These are phyloP conservation scores for Neurospora tetraspora DNA, from an alignment of 495 filamentous ascomycete genomes.

Conservation along the genomic window DNA sequence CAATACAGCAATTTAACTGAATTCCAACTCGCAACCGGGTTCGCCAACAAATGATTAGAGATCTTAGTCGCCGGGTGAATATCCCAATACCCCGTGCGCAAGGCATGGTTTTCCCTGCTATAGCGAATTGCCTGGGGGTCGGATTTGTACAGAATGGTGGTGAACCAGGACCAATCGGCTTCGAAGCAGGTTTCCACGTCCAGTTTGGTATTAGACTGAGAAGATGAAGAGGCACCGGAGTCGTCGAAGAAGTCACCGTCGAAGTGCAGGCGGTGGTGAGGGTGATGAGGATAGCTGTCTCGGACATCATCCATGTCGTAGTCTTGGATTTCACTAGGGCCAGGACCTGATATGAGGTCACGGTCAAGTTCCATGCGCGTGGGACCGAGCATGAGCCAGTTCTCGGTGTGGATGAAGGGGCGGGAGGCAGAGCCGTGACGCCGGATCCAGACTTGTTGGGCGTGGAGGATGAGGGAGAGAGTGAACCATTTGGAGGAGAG, in stretches of 20 bases:
- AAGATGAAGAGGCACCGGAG: not conserved
- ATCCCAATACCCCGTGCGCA: slow-evolving; percentile 8
- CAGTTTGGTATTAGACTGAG: not conserved
- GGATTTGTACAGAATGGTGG: not conserved
- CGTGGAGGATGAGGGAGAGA: slow-evolving; percentile 19
- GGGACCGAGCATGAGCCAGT: not conserved
- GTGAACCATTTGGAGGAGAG: slow-evolving; percentile 22
- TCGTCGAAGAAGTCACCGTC: not conserved
- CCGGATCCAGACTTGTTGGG: slow-evolving; percentile 20
- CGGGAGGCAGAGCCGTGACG: not conserved
- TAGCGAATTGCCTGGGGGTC: not conserved
- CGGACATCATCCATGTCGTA: not conserved
- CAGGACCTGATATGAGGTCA: not conserved
- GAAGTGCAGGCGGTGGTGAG: not conserved
- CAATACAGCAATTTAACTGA: slow-evolving; percentile 26
- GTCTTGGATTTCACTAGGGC: not conserved
- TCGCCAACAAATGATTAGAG: slow-evolving; percentile 21
- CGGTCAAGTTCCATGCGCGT: not conserved
- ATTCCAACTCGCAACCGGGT: slow-evolving; percentile 16
- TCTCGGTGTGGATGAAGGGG: not conserved
- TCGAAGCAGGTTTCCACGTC: slow-evolving; percentile 3
- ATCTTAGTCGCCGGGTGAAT: slow-evolving; percentile 21
- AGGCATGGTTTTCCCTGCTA: not conserved
- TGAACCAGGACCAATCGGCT: slow-evolving; percentile 9
- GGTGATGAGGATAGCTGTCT: not conserved